These are phyloP conservation scores for Trichophyton verrucosum DNA, from an alignment of 2,329 filamentous ascomycete genomes.

Conservation along the genomic window DNA sequence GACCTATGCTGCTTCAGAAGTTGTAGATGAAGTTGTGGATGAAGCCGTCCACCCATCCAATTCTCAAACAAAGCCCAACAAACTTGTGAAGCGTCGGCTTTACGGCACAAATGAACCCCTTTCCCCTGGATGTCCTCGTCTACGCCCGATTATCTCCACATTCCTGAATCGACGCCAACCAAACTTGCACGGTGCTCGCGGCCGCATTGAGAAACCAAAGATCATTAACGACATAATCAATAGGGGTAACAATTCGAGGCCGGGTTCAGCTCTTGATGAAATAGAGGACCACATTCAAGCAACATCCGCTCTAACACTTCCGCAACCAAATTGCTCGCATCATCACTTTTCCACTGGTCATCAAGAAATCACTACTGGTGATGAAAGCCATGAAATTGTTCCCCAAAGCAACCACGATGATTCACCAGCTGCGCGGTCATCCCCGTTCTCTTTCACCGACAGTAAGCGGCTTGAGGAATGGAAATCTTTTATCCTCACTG, in stretches of 20 bases:
- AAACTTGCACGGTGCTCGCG: conserved; percentile 7
- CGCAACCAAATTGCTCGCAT: neutral
- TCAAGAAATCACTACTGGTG: neutral
- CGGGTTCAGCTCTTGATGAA: neutral
- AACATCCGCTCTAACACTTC: neutral
- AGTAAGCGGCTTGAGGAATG: neutral
- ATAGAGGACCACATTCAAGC: neutral
- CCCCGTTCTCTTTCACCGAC: neutral
- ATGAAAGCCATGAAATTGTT: neutral
- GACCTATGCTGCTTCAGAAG: neutral
- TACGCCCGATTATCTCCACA: neutral
- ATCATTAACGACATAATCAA: conserved; percentile 6
- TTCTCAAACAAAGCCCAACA: neutral
- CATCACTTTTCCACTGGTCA: neutral
- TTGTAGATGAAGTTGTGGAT: neutral
- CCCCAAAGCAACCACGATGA: neutral
- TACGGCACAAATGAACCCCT: neutral
- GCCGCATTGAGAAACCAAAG: conserved; percentile 11
- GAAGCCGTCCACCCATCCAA: neutral
- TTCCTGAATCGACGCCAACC: conserved; percentile 8
- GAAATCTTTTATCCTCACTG: conserved; percentile 1
- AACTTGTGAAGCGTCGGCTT: conserved; percentile 4
- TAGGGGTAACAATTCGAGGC: neutral
- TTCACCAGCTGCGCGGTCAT: neutral
- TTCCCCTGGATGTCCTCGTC: neutral